Conservation (phyloP, 2,329 filamentous ascomycete genomes). For the Cladosporium sp. region DNA sequence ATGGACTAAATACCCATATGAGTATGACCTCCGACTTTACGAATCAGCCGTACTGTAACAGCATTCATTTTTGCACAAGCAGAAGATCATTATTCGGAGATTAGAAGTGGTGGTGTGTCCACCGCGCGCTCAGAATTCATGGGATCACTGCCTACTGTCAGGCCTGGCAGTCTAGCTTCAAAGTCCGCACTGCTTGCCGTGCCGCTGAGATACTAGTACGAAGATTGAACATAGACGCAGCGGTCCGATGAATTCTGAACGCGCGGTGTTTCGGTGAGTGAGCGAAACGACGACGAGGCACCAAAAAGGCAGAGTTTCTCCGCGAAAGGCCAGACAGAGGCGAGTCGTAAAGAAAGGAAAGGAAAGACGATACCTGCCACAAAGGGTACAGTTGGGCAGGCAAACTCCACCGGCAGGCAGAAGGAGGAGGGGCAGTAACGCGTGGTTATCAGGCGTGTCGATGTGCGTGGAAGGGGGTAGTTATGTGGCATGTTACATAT, state of each 20-base stretch:
- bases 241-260: too few relatives aligned
- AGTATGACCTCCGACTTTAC: background rate
- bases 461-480: constrained; percentile 13
- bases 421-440: background rate
- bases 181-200: too few relatives aligned
- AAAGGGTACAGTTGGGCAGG: background rate
- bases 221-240: too few relatives aligned
- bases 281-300: background rate
- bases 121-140: too few relatives aligned
- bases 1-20: background rate
- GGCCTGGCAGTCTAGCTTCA: too few relatives aligned
- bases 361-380: background rate
- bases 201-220: too few relatives aligned
- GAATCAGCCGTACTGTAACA: too few relatives aligned
- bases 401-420: background rate
- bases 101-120: too few relatives aligned
- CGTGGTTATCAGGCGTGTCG: background rate
- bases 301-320: background rate
- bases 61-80: background rate
- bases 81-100: background rate
- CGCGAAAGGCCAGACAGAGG: background rate
- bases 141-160: too few relatives aligned
- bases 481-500: constrained; percentile 11
- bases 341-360: constrained; percentile 1
- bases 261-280: background rate